Base-by-base conservation (phyloP, 495 filamentous ascomycete species). In the Trichocladium antarcticum region DNA sequence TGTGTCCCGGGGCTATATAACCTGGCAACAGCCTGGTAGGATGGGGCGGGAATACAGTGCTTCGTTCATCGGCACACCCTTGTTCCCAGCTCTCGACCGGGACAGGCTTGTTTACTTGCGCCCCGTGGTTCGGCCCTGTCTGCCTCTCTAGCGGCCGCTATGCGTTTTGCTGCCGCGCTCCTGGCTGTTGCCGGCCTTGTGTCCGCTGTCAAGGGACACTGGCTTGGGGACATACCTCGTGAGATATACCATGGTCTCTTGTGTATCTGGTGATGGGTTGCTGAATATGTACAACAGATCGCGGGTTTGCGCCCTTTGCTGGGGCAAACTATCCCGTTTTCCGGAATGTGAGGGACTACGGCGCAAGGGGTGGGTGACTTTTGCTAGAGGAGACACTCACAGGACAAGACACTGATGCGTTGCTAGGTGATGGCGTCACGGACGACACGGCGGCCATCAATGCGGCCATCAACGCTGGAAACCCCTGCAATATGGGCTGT, bases 401-500 rank as follows among this genome's bases (percentile, higher is more conserved):
- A 38, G 43, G 15, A 19, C 21, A 9, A 36, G 15, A n/a, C 15
- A 22, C 22, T 54, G 16, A 54, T 11, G 27, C 5, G 6, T 14
- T n/a, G 17, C 40, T 38, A 68, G 65, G 68, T 47, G 71, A 72
- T 53, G 69, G 69, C 20, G 50, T 57, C 21, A 86, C 85, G 2
- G 87, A 95, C 59, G 89, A 95, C 60, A 89, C 87, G 2, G 79
- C 62, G 31, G 87, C 89, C 0, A 93, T 95, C 68, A 92, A 93
- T 56, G 63, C 71, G 39, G 89, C 89, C 17, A 85, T 94, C 56
- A 75, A 77, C 17, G 77, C 79, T 17, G 84, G 86, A 16, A 76
- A 76, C 51, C 86, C 88, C 12, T 95, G 89, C 58, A 84, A 81
- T 35, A 73, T 81, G 51, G 83, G 81, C n/a, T 78, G 70, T 57